These are phyloP conservation scores for Diaporthe sp. DNA, from an alignment of 2,329 filamentous ascomycete genomes.

Conservation along the genomic window DNA sequence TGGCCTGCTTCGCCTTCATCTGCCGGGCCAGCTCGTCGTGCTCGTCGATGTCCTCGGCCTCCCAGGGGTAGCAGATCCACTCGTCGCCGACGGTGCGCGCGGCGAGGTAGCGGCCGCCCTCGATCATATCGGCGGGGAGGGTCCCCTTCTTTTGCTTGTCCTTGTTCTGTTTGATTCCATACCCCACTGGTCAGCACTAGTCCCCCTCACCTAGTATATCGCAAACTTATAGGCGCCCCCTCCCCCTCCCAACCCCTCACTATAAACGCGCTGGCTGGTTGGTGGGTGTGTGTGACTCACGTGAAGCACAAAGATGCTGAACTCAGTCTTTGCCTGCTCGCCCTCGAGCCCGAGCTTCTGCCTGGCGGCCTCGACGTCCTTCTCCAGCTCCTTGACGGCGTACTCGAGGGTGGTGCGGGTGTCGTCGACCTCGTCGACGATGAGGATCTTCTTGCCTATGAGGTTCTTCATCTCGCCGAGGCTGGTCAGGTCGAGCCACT, in stretches of 20 bases:
- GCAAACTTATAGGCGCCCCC: too few species aligned
- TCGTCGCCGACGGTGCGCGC: constrained; percentile 91
- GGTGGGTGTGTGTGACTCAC: constrained; percentile 70
- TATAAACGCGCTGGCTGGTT: too few species aligned
- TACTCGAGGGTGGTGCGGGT: constrained; percentile 95
- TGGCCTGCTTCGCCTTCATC: constrained; percentile 48
- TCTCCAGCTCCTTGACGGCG: constrained; percentile 91
- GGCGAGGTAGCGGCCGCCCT: constrained; percentile 81
- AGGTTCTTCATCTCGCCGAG: constrained; percentile 88
- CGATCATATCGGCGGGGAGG: constrained; percentile 83
- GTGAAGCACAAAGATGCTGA: constrained; percentile 96
- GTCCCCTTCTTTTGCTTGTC: constrained; percentile 94
- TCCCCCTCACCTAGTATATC: too few species aligned
- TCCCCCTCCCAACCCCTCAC: too few species aligned
- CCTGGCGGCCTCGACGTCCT: constrained; percentile 89
- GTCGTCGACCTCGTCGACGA: constrained; percentile 96
- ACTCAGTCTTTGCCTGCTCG: constrained; percentile 79
- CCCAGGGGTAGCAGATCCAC: constrained; percentile 99
- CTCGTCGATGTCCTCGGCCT: constrained; percentile 93
- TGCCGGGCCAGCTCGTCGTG: constrained; percentile 79
- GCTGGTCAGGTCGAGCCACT: constrained; percentile 94
- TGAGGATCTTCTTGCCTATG: constrained; percentile 90
- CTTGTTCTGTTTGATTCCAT: constrained; percentile 87
- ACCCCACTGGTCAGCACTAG: too few species aligned
- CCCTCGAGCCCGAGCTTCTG: constrained; percentile 71